phyloP scores from a whole-genome alignment of 2,329 filamentous ascomycete genomes.

The Nigrograna mackinnonii region DNA sequence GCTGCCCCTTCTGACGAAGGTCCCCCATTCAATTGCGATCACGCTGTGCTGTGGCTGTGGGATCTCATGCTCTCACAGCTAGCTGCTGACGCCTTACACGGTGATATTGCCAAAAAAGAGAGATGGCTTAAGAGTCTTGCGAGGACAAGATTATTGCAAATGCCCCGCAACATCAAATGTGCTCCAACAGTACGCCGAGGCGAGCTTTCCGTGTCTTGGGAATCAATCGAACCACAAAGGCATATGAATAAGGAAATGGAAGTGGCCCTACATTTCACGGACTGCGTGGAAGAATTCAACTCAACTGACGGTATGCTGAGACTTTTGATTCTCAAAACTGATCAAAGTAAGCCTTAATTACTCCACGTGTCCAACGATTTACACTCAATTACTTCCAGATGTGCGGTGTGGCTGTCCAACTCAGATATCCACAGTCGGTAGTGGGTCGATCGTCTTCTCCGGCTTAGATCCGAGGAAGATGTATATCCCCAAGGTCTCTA shows the following conservation, averaged over 20 bases:
- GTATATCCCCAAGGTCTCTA: background rate
- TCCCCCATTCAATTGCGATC: slow-evolving; percentile 10
- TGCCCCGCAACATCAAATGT: background rate
- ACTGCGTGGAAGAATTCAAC: background rate
- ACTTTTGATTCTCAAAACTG: background rate
- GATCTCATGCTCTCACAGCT: slow-evolving; percentile 9
- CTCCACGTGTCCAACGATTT: background rate
- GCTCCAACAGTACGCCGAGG: background rate
- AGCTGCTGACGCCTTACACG: background rate
- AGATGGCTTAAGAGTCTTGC: background rate
- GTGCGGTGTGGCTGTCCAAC: background rate
- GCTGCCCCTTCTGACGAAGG: background rate
- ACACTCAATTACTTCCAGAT: background rate
- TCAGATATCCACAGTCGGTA: background rate
- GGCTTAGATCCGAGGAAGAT: background rate
- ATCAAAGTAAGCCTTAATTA: background rate
- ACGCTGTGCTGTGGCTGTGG: slow-evolving; percentile 10
- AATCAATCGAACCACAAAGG: background rate
- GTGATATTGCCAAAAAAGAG: background rate
- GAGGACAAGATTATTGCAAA: background rate
- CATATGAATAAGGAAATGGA: background rate
- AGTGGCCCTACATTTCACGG: background rate
- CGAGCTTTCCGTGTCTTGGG: background rate
- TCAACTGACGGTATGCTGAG: background rate
- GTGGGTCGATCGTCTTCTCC: background rate